Base-by-base conservation (phyloP, 1,284 basidiomycete species). In the Dichomitus squalens region DNA sequence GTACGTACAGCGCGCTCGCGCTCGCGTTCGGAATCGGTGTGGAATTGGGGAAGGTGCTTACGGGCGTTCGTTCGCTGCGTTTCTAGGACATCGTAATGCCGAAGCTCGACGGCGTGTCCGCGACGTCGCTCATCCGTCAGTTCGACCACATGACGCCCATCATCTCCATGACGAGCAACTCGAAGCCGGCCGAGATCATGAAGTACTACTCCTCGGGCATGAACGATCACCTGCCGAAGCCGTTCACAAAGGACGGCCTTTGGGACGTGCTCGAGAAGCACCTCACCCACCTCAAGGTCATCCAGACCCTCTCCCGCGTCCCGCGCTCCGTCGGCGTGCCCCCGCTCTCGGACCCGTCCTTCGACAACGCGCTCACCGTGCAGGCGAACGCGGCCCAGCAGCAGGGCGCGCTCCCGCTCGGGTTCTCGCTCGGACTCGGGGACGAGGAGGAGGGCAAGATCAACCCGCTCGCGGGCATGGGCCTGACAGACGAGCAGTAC, bases 171-270 rank as follows among this genome's bases (percentile, higher is more conserved):
- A 97, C 95, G 53, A 90, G 88, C 69, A 97, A 96, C 72, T 93
- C 92, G 52, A 91, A 92, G 64, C 95, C 95, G 20, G 87, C 87
- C 67, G 93, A 96, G 69, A 87, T 96, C 64, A 87, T 95, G 82
- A 93, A 88, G n/a, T 96, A 96, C 71, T 93, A 93, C 75, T 89
- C 88, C 8, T 87, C 86, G 40, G 90, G 94, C 21, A 98, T 98
- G 96, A 98, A 96, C 73, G 96, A 98, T 74, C 91, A 97, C 57
- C 77, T 98, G n/a, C 92, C 95, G 7, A 98, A 98, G 73, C 96
- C 96, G 1, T 98, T 98, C 75, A 96, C 93, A 14, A 95, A 95
- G 72, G 88, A 96, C 68, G 92, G 91, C 8, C 75, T 98, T 52
- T 76, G 96, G 52, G 88, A 90, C 61, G 95, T 98, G 86, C 87